phyloP scores from a whole-genome alignment of 23 red algal genomes.

The Gracilaria gracilis region DNA sequence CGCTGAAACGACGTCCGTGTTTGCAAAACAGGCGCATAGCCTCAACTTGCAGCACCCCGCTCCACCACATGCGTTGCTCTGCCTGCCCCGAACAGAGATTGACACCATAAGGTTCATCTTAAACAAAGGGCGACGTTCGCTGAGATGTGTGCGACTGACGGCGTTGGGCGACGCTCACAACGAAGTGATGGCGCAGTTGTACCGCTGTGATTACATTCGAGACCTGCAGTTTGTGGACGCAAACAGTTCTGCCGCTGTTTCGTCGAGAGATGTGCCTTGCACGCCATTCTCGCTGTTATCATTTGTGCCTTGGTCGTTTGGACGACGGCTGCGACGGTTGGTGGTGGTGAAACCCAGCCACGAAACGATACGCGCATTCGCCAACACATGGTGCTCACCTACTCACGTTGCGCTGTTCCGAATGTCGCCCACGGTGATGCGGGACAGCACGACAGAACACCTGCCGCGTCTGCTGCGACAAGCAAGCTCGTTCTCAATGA shows the following conservation, averaged over 20 bases:
- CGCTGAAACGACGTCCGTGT: background rate
- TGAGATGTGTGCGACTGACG: background rate
- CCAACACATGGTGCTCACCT: conserved; percentile 2
- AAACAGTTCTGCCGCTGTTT: background rate
- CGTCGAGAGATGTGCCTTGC: background rate
- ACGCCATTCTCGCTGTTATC: background rate
- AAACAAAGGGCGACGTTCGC: background rate
- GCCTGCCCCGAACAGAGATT: background rate
- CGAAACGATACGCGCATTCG: background rate
- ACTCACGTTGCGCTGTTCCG: background rate
- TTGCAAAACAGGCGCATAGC: background rate
- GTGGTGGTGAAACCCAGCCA: background rate
- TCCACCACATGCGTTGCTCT: background rate
- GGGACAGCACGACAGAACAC: background rate
- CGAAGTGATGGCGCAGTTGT: conserved; percentile 9
- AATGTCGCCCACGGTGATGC: conserved; percentile 7
- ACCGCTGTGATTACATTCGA: conserved; percentile 13
- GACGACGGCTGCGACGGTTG: conserved; percentile 1
- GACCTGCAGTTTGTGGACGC: conserved; percentile 9
- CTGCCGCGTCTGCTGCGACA: background rate
- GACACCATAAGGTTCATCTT: background rate
- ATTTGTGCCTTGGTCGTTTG: conserved; percentile 10
- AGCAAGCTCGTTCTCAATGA: background rate
- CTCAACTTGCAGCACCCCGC: conserved; percentile 4
- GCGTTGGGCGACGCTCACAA: conserved; percentile 2